phyloP scores from a whole-genome alignment of 495 filamentous ascomycete species.

The Neurospora tetrasperma region DNA sequence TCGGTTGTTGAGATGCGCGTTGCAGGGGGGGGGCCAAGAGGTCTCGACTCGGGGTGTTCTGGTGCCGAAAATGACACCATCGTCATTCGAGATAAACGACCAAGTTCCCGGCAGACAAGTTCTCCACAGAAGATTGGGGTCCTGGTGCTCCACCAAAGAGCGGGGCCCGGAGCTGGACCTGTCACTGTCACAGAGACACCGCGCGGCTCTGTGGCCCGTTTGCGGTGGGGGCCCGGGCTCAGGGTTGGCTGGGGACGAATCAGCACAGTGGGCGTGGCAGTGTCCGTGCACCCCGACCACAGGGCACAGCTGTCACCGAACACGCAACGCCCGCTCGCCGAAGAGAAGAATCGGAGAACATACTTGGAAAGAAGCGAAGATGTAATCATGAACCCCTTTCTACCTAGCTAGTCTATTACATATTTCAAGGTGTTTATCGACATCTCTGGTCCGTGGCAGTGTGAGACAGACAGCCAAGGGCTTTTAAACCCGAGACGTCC shows the following conservation, averaged over 20 bases:
- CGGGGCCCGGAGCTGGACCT: background rate
- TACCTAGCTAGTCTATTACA: no score
- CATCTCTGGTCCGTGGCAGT: background rate
- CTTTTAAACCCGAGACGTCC: background rate
- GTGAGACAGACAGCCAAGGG: background rate
- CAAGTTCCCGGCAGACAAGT: background rate
- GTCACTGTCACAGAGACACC: background rate
- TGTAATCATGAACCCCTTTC: background rate
- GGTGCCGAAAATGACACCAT: conserved; percentile 9
- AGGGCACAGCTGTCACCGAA: background rate
- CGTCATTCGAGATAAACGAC: conserved; percentile 8
- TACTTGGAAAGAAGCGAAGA: background rate
- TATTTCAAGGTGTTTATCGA: background rate
- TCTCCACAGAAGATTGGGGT: background rate
- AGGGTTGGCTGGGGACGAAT: background rate
- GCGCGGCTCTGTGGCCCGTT: background rate
- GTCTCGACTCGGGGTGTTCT: background rate
- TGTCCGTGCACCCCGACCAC: background rate
- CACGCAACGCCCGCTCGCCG: background rate
- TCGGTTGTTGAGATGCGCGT: background rate
- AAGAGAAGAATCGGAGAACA: background rate
- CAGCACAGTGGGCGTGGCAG: background rate
- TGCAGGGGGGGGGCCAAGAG: background rate
- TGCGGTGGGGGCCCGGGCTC: background rate
- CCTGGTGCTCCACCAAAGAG: background rate